phyloP scores from a whole-genome alignment of 257 asterid species.

The Asclepias syriaca region DNA sequence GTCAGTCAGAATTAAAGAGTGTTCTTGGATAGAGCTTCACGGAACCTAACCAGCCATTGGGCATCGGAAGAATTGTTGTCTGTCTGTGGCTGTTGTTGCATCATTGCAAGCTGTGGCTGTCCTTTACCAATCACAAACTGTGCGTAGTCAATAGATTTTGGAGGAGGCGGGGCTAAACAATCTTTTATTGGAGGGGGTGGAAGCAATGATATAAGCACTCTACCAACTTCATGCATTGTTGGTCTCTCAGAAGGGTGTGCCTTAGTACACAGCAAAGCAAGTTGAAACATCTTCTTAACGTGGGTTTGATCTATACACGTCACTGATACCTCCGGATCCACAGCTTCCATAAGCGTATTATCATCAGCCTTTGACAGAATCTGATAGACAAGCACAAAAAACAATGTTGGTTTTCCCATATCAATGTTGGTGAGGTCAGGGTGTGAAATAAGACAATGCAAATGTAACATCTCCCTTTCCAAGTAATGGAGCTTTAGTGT shows the following conservation, averaged over 20 bases:
- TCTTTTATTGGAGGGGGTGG: conserved; percentile 51
- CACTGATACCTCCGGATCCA: conserved; percentile 82
- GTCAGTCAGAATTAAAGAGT: conserved; percentile 31
- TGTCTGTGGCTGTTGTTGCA: conserved; percentile 29
- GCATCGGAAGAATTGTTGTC: conserved; percentile 65
- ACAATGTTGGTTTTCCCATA: background rate
- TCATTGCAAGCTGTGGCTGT: conserved; percentile 24
- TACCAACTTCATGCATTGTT: conserved; percentile 79
- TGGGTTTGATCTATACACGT: conserved; percentile 73
- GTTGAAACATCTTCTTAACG: conserved; percentile 72
- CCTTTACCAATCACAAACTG: conserved; percentile 50
- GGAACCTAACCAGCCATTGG: conserved; percentile 74
- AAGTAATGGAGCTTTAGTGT: background rate
- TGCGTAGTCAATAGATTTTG: conserved; percentile 44
- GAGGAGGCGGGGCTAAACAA: conserved; percentile 25
- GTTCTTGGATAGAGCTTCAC: conserved; percentile 80
- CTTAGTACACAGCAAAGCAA: conserved; percentile 86
- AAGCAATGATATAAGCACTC: conserved; percentile 62
- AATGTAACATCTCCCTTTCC: background rate
- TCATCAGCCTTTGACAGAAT: conserved; percentile 76
- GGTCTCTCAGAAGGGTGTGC: conserved; percentile 72
- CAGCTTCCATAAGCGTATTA: conserved; percentile 81
- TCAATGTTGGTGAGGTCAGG: background rate
- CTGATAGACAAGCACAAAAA: conserved; percentile 26
- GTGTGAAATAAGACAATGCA: background rate